These are phyloP conservation scores for Mrakia frigida DNA, from an alignment of 768 basidiomycete genomes.

Conservation along the genomic window DNA sequence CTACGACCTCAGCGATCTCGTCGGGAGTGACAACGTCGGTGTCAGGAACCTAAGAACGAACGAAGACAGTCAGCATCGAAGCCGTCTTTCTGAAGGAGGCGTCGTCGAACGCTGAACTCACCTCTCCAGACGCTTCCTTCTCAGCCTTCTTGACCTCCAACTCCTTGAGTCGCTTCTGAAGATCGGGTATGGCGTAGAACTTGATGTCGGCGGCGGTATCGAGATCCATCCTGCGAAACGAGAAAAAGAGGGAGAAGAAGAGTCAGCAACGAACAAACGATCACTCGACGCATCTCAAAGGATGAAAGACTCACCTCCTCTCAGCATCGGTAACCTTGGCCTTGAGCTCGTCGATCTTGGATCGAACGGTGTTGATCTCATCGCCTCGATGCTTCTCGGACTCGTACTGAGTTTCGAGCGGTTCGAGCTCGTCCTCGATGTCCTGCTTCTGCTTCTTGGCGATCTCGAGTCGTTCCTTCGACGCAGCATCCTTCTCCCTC, in stretches of 20 bases:
- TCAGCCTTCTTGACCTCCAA: slow-evolving; percentile 64
- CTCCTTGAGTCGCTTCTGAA: slow-evolving; percentile 52
- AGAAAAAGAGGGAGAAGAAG: too few species aligned
- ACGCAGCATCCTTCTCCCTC: slow-evolving; percentile 82
- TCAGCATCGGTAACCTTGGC: slow-evolving; percentile 52
- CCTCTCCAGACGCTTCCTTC: slow-evolving; percentile 52
- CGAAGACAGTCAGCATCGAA: not conserved
- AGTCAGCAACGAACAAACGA: too few species aligned
- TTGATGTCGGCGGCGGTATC: slow-evolving; percentile 38
- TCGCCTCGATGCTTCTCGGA: slow-evolving; percentile 44
- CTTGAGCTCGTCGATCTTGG: slow-evolving; percentile 82
- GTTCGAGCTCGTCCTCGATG: slow-evolving; percentile 75
- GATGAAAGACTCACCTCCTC: not conserved
- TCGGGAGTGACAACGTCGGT: slow-evolving; percentile 76
- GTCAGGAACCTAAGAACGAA: slow-evolving; percentile 16
- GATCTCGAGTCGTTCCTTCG: slow-evolving; percentile 68
- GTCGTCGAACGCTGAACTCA: not conserved
- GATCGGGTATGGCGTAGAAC: slow-evolving; percentile 86
- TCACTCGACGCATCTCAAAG: too few species aligned
- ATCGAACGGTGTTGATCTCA: slow-evolving; percentile 67
- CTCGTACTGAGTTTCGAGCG: slow-evolving; percentile 81
- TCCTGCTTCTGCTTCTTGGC: slow-evolving; percentile 76
- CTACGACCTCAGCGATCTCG: slow-evolving; percentile 90
- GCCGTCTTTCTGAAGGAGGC: not conserved
- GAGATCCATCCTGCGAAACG: slow-evolving; percentile 46